Evolutionary conservation across 2,329 filamentous ascomycete genomes (phyloP).

Genomic region (Xylariaceae sp.): DNA sequence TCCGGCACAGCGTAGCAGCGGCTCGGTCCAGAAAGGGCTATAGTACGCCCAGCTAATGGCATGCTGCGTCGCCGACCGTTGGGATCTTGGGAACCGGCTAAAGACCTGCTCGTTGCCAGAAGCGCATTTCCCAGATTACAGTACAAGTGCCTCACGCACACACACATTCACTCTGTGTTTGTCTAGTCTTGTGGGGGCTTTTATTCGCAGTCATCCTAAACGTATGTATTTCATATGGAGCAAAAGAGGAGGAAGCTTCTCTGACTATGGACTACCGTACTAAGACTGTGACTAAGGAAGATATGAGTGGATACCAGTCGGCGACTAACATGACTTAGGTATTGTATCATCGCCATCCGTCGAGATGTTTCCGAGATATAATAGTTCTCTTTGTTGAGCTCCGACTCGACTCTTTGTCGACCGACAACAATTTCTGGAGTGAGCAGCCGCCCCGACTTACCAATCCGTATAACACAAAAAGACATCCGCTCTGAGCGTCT

Average conservation of each 20-base stretch:
- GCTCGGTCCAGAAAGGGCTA: constrained; percentile 7
- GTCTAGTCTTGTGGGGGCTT: too few relatives aligned
- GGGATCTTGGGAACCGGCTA: constrained; percentile 7
- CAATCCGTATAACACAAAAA: too few relatives aligned
- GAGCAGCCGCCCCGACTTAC: too few relatives aligned
- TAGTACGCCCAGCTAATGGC: constrained; percentile 6
- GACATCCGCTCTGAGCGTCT: too few relatives aligned
- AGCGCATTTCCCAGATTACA: constrained; percentile 7
- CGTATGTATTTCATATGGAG: too few relatives aligned
- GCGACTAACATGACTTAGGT: constrained; percentile 21
- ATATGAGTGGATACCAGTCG: constrained; percentile 13
- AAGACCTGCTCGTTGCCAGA: constrained; percentile 13
- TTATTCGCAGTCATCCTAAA: too few relatives aligned
- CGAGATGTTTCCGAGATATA: too few relatives aligned
- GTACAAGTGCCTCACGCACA: constrained; percentile 10
- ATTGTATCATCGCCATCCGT: constrained; percentile 8
- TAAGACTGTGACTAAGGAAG: constrained; percentile 2
- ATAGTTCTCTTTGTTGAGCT: too few relatives aligned
- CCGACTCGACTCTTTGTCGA: not conserved
- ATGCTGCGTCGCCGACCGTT: constrained; percentile 25
- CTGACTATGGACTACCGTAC: not conserved
- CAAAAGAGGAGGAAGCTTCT: constrained; percentile 1
- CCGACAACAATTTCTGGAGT: not conserved
- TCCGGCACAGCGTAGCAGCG: constrained; percentile 14
- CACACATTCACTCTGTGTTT: too few relatives aligned